A percentile compares a stretch with the other conserved stretches of the same genome.
Evolutionary conservation across 257 asterid genomes (phyloP).

Genomic region (Primulina eburnea): DNA sequence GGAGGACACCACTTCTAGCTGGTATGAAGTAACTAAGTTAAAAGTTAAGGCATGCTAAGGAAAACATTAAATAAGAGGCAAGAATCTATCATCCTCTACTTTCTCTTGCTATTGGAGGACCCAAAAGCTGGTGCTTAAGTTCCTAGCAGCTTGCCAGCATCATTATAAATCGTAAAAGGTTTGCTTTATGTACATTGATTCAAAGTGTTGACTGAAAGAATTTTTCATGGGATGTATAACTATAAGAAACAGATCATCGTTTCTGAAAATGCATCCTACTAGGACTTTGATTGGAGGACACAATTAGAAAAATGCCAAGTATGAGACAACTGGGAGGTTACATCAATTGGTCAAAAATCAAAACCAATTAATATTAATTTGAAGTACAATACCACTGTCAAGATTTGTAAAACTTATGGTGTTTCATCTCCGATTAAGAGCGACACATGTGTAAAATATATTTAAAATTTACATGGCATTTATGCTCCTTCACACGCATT

Average conservation of each 20-base stretch:
- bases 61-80: background rate
- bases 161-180: too few relatives aligned
- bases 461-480: background rate
- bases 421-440: background rate
- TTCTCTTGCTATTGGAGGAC: too few relatives aligned
- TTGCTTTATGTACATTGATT: too few relatives aligned
- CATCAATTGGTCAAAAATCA: background rate
- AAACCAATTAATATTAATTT: background rate
- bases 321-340: background rate
- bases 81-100: background rate
- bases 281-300: background rate
- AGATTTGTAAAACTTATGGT: too few relatives aligned
- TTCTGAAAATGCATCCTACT: background rate
- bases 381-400: background rate
- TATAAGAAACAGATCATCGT: background rate
- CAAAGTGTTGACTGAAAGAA: background rate
- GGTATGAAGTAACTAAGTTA: background rate
- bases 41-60: background rate
- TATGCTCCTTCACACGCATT: background rate
- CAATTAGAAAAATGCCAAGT: background rate
- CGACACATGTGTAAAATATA: background rate
- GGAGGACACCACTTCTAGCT: background rate
- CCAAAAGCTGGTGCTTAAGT: too few relatives aligned
- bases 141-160: too few relatives aligned
- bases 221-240: background rate